Base-by-base conservation (phyloP, 2,329 filamentous ascomycete genomes). In the Aspergillus pseudonomiae region DNA sequence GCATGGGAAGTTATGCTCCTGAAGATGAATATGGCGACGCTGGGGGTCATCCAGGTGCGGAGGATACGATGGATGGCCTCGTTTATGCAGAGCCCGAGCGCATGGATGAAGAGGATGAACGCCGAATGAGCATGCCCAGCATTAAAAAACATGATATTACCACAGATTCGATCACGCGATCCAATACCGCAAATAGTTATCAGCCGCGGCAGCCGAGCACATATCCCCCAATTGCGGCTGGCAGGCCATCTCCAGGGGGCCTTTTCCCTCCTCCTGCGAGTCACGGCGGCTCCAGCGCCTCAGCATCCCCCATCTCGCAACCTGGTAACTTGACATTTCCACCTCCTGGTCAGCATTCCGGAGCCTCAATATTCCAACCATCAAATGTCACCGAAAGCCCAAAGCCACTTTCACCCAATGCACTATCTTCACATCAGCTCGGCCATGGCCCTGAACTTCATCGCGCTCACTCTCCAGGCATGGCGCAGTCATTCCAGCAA, bases 381-480 rank as follows among this genome's bases (percentile, higher is more conserved):
- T 85, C 86, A 59, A 85, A 82, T 63, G 91, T 96, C 81, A 95
- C 91, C 3, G 93, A 97, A 77, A 96, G 92, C 68, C 93, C 93
- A 0, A 96, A 94, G 74, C 90, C 93, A 4, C 82, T 96, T 46
- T 83, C 81, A 28, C 81, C 81, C n/a, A 80, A 78, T 65, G 73
- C 76, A 14, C 70, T 77, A 41, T 72, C 73, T 32, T 77, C 78
- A 48, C 78, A 79, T 46, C 78, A 80, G 63, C 68, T 76, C 6
- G 71, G 73, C 32, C 75, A 78, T 59, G 72, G 70, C 12, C 62
- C 74, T 6, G 79, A 81, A 56, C 70, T 77, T 43, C 80, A 81
- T 66, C 78, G 80, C 26, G 67, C 74, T 30, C 77, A 79, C 63
- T 83, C 81, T 9, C 81, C 81, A 7, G 75, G 77, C 55, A 71